These are phyloP conservation scores for Trichophyton simii DNA, from an alignment of 2,329 filamentous ascomycete genomes.

Conservation along the genomic window DNA sequence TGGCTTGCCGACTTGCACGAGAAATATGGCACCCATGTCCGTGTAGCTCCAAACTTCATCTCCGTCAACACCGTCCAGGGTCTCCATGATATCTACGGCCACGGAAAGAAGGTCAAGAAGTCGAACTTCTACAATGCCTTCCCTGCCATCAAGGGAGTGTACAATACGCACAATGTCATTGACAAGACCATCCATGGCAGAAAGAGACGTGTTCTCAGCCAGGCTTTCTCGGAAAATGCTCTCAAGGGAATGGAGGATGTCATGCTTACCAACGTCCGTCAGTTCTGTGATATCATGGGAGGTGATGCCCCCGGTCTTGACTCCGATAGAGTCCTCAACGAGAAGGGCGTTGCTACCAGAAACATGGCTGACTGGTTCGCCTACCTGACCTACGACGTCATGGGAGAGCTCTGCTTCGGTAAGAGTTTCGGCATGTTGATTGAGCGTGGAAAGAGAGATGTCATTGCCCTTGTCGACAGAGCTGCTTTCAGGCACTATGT, in stretches of 20 bases:
- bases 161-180: conserved; percentile 16
- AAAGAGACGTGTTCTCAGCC: conserved; percentile 19
- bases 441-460: conserved; percentile 43
- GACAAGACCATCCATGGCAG: conserved; percentile 15
- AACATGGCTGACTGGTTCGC: conserved; percentile 22
- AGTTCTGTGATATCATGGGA: conserved; percentile 12
- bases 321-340: conserved; percentile 7
- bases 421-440: conserved; percentile 33
- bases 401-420: conserved; percentile 26
- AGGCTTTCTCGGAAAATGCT: conserved; percentile 22
- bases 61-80: conserved; percentile 63
- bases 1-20: conserved; percentile 11
- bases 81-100: conserved; percentile 45
- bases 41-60: conserved; percentile 65
- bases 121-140: conserved; percentile 28
- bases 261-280: conserved; percentile 13
- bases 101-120: conserved; percentile 20
- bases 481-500: conserved; percentile 46
- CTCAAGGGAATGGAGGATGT: conserved; percentile 15
- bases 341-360: conserved; percentile 10
- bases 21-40: conserved; percentile 43
- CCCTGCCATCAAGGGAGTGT: conserved; percentile 20
- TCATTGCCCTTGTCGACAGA: conserved; percentile 53
- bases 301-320: conserved; percentile 13
- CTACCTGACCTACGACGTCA: conserved; percentile 26